Base-by-base conservation (phyloP, 2,329 filamentous ascomycete species). In the Colletotrichum camelliae region DNA sequence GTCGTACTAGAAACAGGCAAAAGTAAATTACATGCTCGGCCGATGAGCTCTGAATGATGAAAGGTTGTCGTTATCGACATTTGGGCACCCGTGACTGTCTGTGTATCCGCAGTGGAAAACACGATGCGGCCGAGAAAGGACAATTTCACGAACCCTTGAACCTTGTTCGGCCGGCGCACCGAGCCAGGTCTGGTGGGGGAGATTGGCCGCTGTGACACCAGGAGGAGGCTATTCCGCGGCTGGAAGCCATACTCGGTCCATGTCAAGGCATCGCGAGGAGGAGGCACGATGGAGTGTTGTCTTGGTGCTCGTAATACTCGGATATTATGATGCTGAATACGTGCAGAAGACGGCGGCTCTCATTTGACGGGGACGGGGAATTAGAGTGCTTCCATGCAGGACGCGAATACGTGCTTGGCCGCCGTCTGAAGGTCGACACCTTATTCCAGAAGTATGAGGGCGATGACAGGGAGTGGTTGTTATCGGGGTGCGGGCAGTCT, bases 81-180 rank as follows among this genome's bases (percentile, higher is more conserved):
- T 43, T 15, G 39, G 39, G 39, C 39, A n/a, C 39, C 39, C 18
- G 39, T 48, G 43, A 48, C 43, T 48, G 16, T 61, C 4, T 27
- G 4, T 5, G n/a, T 29, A 21, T 61, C 57, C 37, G 27, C 21
- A 18, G 18, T 67, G 27, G n/a, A 62, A 65, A 60, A 16, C 67
- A 61, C 55, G 73, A 67, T 27, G 73, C 55, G 57, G 39, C 69
- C 62, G 24, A 72, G 52, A 72, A 72, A 33, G n/a, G 33, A 55
- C 33, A 75, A 75, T 75, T 72, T 72, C 27, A 62, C 39, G 27
- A 39, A 55, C 69, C 73, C 73, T 37, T 72, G 73, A 67, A 75
- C 73, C 73, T 62, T 72, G 73, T 29, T 60, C n/a, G 39, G 33
- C 33, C 48, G 69, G 62, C 10, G 39, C 39, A 33, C 24, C 16